A percentile compares a stretch with the other conserved stretches of the same genome.
These are phyloP conservation scores for Pistacia atlantica DNA, from an alignment of 345 rosid species.

Conservation along the genomic window DNA sequence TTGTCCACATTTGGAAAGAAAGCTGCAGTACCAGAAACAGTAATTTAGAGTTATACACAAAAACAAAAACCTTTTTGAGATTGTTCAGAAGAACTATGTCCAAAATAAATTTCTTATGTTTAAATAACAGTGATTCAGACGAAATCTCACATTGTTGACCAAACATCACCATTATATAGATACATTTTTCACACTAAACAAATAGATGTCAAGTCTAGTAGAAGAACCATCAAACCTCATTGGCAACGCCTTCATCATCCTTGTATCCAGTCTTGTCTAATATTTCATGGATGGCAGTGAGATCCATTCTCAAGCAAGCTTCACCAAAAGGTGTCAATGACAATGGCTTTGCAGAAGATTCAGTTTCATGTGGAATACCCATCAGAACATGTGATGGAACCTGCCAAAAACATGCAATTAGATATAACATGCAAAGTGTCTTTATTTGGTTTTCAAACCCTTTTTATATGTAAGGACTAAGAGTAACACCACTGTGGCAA, in stretches of 20 bases:
- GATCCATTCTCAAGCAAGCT: conserved; percentile 84
- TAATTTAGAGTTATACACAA: not conserved
- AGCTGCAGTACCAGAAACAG: conserved; percentile 46
- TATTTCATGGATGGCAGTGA: conserved; percentile 84
- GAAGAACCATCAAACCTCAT: conserved; percentile 59
- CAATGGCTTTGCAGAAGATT: conserved; percentile 45
- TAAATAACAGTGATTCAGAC: not conserved
- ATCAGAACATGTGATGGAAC: conserved; percentile 58
- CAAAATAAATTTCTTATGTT: not conserved
- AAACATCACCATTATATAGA: not conserved
- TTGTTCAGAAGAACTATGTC: not conserved
- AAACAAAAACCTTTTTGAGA: not conserved
- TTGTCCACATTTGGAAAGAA: conserved; percentile 99
- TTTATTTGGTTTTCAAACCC: not conserved
- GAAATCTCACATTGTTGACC: not conserved
- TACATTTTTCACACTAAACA: not conserved
- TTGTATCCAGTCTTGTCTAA: conserved; percentile 85
- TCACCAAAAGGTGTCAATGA: conserved; percentile 78
- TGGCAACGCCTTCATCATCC: conserved; percentile 89
- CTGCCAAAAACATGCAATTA: conserved; percentile 39
- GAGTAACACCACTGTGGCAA: not conserved
- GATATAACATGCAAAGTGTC: not conserved
- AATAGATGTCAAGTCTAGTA: conserved; percentile 7
- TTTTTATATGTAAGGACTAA: not conserved
- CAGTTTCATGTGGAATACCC: conserved; percentile 60